A percentile compares a stretch with the other conserved stretches of the same genome.
Evolutionary conservation across 2,329 filamentous ascomycete species (phyloP).

Genomic region (Neofusicoccum sp.): DNA sequence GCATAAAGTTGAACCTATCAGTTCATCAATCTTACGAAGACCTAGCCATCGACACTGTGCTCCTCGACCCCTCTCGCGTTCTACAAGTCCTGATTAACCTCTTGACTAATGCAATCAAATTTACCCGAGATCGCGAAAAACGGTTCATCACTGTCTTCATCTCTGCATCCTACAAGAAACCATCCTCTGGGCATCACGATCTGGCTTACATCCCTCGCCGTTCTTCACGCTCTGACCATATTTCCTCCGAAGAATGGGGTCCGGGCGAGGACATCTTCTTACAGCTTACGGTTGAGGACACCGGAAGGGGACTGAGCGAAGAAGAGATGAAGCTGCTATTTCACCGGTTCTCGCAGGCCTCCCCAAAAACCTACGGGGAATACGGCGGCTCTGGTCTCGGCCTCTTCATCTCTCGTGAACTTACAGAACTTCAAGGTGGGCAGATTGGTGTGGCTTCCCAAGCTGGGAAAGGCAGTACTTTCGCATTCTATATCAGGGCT

Average conservation of each 20-base stretch:
- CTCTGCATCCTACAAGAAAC: conserved; percentile 23
- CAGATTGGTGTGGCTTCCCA: conserved; percentile 34
- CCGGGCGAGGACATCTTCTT: conserved; percentile 20
- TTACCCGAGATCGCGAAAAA: conserved; percentile 27
- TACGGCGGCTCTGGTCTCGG: conserved; percentile 40
- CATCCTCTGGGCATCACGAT: conserved; percentile 7
- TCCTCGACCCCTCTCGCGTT: conserved; percentile 21
- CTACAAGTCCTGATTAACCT: conserved; percentile 31
- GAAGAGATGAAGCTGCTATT: conserved; percentile 18
- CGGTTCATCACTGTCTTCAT: conserved; percentile 33
- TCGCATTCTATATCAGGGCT: conserved; percentile 34
- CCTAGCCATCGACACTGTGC: conserved; percentile 21
- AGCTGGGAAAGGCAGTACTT: conserved; percentile 32
- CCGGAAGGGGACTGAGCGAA: conserved; percentile 16
- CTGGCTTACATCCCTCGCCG: conserved; percentile 22
- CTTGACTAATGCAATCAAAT: conserved; percentile 34
- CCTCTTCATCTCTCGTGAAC: conserved; percentile 36
- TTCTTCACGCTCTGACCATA: conserved; percentile 13
- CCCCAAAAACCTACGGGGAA: conserved; percentile 25
- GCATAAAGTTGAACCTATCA: conserved; percentile 19
- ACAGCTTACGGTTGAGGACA: conserved; percentile 19
- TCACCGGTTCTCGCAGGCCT: conserved; percentile 19
- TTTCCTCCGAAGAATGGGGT: conserved; percentile 18
- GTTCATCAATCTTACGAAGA: conserved; percentile 21
- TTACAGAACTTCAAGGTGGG: conserved; percentile 35